These are phyloP conservation scores for Adansonia madagascariensis DNA, from an alignment of 441 rosid species.

Conservation along the genomic window DNA sequence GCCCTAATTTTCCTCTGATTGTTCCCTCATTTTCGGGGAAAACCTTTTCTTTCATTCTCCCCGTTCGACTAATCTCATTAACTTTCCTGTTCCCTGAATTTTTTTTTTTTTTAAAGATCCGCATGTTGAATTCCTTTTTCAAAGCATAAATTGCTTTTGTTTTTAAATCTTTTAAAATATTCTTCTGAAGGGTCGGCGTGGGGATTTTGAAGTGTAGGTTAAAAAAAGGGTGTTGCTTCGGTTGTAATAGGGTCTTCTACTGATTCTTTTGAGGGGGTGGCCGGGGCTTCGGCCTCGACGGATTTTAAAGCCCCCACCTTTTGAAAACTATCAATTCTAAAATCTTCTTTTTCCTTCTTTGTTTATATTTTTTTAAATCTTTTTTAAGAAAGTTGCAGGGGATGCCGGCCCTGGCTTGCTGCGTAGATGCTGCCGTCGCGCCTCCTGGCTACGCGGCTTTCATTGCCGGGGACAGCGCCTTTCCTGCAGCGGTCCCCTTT, in stretches of 20 bases:
- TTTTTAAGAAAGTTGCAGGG: slow-evolving; percentile 36
- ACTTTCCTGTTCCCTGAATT: not conserved
- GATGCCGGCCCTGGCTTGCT: slow-evolving; percentile 90
- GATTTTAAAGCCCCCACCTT: slow-evolving; percentile 92
- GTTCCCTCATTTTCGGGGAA: slow-evolving; percentile 30
- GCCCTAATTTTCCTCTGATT: slow-evolving; percentile 30
- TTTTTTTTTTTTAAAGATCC: slow-evolving; percentile 35
- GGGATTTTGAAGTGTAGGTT: slow-evolving; percentile 54
- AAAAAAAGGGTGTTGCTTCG: slow-evolving; percentile 50
- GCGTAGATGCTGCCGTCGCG: slow-evolving; percentile 71
- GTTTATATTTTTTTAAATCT: not conserved
- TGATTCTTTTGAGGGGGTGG: slow-evolving; percentile 98
- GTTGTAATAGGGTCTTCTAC: slow-evolving; percentile 54
- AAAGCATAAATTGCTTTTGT: slow-evolving; percentile 23
- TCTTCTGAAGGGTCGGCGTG: slow-evolving; percentile 56
- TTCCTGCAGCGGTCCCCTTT: slow-evolving; percentile 44
- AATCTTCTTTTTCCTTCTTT: slow-evolving; percentile 25
- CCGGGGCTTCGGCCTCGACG: slow-evolving; percentile 99
- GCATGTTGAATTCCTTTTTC: slow-evolving; percentile 42
- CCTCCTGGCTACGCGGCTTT: slow-evolving; percentile 60
- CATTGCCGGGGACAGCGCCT: slow-evolving; percentile 57
- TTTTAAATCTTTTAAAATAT: not conserved
- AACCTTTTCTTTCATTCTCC: not conserved
- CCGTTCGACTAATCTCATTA: not conserved
- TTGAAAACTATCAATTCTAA: slow-evolving; percentile 38